Conservation (phyloP, 2,329 filamentous ascomycete genomes). For the Phialophora macrospora region DNA sequence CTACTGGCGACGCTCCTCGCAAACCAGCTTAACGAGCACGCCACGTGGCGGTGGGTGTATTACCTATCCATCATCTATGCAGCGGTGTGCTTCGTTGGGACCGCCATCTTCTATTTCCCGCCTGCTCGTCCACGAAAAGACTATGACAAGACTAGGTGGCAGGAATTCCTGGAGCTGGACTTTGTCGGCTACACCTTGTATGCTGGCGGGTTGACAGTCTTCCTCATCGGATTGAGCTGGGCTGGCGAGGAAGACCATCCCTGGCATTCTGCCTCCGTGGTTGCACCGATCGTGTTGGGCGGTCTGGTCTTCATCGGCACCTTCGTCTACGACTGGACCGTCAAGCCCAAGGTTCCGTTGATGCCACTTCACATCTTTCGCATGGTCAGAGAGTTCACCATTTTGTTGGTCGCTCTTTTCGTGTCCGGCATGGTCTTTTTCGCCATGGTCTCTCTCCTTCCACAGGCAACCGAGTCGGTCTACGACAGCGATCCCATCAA, state of each 20-base stretch:
- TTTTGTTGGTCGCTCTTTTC: constrained; percentile 18
- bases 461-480: constrained; percentile 49
- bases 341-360: constrained; percentile 18
- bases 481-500: constrained; percentile 48
- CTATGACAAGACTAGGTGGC: constrained; percentile 39
- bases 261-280: constrained; percentile 49
- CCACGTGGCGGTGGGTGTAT: constrained; percentile 58
- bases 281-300: constrained; percentile 48
- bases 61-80: constrained; percentile 38
- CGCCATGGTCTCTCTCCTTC: constrained; percentile 54
- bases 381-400: constrained; percentile 20
- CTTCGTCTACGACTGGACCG: constrained; percentile 46
- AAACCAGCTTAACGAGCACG: constrained; percentile 50
- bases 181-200: constrained; percentile 53
- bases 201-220: constrained; percentile 48
- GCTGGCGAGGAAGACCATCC: constrained; percentile 48
- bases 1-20: constrained; percentile 54
- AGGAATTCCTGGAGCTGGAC: constrained; percentile 54
- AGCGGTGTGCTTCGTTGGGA: constrained; percentile 41
- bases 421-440: constrained; percentile 51
- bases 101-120: constrained; percentile 55
- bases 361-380: constrained; percentile 20
- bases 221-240: constrained; percentile 53
- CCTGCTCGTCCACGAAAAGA: constrained; percentile 54
- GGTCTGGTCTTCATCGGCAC: constrained; percentile 43